phyloP scores from a whole-genome alignment of 2,329 filamentous ascomycete genomes.

The Trichophyton benhamiae region DNA sequence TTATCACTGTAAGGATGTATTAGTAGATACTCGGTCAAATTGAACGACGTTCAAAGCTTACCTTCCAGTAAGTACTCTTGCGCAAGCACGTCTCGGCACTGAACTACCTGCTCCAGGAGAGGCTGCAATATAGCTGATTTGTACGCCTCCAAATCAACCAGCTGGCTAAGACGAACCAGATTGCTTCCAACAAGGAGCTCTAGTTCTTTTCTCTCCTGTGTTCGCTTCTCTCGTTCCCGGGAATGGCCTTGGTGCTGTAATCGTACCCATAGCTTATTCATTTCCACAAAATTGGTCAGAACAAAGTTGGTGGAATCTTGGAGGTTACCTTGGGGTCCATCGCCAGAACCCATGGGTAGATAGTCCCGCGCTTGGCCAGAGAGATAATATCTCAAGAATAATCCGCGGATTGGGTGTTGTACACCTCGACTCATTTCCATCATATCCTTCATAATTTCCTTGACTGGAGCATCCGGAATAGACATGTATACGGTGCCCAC shows the following conservation, averaged over 20 bases:
- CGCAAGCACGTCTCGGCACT: constrained; percentile 90
- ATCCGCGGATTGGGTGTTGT: constrained; percentile 86
- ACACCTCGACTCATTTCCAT: constrained; percentile 99
- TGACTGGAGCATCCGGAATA: constrained; percentile 93
- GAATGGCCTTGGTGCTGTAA: constrained; percentile 96
- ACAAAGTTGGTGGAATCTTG: constrained; percentile 98
- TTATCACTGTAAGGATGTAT: constrained; percentile 56
- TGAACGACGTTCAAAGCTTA: constrained; percentile 18
- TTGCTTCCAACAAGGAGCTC: constrained; percentile 95
- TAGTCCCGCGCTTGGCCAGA: constrained; percentile 87
- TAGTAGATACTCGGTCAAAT: not conserved
- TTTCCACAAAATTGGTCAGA: constrained; percentile 96
- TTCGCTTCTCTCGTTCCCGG: constrained; percentile 81
- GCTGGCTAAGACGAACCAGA: constrained; percentile 81
- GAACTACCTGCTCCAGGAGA: constrained; percentile 88
- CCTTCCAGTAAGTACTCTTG: constrained; percentile 92
- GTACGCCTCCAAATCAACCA: constrained; percentile 91
- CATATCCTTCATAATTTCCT: constrained; percentile 99
- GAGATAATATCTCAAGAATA: constrained; percentile 93
- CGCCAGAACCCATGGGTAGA: constrained; percentile 66
- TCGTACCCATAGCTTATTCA: constrained; percentile 99
- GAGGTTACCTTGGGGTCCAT: constrained; percentile 88
- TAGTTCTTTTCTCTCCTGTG: constrained; percentile 86
- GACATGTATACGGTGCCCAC: constrained; percentile 99
- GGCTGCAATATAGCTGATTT: constrained; percentile 81